Evolutionary conservation across 2,329 filamentous ascomycete genomes (phyloP).

Genomic region (Apiospora rasikravindrae): DNA sequence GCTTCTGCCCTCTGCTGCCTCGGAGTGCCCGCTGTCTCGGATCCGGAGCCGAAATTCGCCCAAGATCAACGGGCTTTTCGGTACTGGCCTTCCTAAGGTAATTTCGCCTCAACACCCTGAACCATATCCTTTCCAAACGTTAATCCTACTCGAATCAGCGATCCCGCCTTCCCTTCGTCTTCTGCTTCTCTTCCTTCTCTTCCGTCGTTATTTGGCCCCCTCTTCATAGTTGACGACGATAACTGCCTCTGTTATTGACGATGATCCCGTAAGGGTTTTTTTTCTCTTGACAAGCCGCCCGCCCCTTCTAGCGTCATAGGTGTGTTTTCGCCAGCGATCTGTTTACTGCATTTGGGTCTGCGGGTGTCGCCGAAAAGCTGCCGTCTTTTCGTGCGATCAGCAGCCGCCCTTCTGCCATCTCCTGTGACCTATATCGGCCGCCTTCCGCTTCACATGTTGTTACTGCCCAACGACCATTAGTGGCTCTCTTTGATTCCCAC

Average conservation of each 20-base stretch:
- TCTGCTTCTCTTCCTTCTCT: background rate
- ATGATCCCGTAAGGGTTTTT: background rate
- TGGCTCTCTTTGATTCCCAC: background rate
- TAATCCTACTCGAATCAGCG: background rate
- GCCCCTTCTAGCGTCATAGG: background rate
- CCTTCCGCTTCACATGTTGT: background rate
- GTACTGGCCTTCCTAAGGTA: slow-evolving; percentile 5
- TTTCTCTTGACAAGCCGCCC: background rate
- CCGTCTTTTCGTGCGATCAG: slow-evolving; percentile 3
- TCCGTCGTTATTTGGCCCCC: background rate
- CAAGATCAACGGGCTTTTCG: slow-evolving; percentile 7
- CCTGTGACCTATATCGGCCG: background rate
- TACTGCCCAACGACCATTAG: background rate
- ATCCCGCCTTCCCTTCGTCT: background rate
- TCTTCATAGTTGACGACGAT: background rate
- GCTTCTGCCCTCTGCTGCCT: background rate
- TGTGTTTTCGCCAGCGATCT: background rate
- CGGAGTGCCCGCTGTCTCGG: slow-evolving; percentile 6
- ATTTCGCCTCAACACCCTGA: slow-evolving; percentile 17
- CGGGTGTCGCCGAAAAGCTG: slow-evolving; percentile 17
- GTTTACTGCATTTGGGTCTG: slow-evolving; percentile 14
- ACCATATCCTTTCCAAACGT: slow-evolving; percentile 10
- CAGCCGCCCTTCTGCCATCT: background rate
- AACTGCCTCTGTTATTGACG: background rate
- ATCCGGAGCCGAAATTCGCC: background rate